phyloP scores from a whole-genome alignment of 345 rosid genomes.

The Pistacia atlantica region DNA sequence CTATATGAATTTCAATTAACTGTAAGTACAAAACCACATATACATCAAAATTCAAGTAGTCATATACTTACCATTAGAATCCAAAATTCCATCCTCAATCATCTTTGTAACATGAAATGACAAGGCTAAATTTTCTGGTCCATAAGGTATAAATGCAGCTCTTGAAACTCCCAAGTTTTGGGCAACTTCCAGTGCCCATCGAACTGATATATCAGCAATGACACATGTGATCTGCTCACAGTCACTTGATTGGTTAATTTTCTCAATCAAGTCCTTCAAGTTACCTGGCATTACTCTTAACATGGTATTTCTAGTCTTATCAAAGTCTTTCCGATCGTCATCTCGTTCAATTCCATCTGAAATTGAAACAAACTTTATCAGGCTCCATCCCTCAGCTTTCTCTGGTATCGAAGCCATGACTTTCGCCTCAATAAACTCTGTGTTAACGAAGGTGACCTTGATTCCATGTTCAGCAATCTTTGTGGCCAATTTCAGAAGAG shows the following conservation, averaged over 20 bases:
- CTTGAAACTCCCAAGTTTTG: slow-evolving; percentile 22
- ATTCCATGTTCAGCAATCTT: slow-evolving; percentile 35
- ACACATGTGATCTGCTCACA: slow-evolving; percentile 31
- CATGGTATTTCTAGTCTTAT: slow-evolving; percentile 6
- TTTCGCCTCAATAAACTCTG: slow-evolving; percentile 24
- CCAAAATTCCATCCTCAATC: slow-evolving; percentile 19
- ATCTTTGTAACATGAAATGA: slow-evolving; percentile 19
- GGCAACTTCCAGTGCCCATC: slow-evolving; percentile 37
- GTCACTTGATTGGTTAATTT: slow-evolving; percentile 12
- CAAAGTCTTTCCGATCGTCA: background rate
- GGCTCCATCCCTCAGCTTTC: background rate
- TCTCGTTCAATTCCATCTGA: slow-evolving; percentile 22
- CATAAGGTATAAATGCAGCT: slow-evolving; percentile 19
- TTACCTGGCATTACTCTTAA: slow-evolving; percentile 17
- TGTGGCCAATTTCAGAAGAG: slow-evolving; percentile 38
- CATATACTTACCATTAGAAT: slow-evolving; percentile 22
- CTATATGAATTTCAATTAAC: slow-evolving; percentile 10
- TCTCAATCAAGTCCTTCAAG: slow-evolving; percentile 31
- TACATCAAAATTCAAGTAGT: background rate
- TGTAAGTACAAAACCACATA: background rate
- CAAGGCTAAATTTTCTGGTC: slow-evolving; percentile 22
- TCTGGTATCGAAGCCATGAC: slow-evolving; percentile 21
- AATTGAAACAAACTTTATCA: slow-evolving; percentile 27
- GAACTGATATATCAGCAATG: slow-evolving; percentile 21
- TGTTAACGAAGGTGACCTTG: slow-evolving; percentile 41